These are phyloP conservation scores for Phragmites australis DNA, from an alignment of 176 grass and related monocot genomes.

Conservation along the genomic window DNA sequence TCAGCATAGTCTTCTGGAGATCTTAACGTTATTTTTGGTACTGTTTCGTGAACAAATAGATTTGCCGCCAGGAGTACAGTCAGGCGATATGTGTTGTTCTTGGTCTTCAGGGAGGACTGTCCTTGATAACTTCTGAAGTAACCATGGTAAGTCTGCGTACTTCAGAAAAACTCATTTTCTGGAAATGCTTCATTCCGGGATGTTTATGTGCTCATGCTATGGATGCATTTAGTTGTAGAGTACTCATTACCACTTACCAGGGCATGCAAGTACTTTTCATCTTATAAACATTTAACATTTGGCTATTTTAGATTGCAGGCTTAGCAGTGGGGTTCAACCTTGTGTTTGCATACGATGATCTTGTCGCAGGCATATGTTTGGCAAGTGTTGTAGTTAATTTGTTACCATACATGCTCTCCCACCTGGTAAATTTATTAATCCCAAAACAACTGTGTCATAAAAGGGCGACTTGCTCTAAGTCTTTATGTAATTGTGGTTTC, in stretches of 20 bases:
- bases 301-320: slow-evolving; percentile 64
- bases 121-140: slow-evolving; percentile 66
- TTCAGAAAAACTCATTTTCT: neutral
- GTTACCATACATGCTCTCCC: slow-evolving; percentile 45
- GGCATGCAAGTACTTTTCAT: neutral
- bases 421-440: slow-evolving; percentile 52
- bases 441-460: neutral
- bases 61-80: slow-evolving; percentile 69
- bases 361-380: slow-evolving; percentile 50
- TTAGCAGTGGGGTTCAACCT: slow-evolving; percentile 64
- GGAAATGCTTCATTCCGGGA: neutral
- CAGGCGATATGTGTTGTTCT: slow-evolving; percentile 52
- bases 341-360: slow-evolving; percentile 49
- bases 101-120: slow-evolving; percentile 61
- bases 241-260: neutral
- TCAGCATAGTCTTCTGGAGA: neutral
- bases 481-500: slow-evolving; percentile 24
- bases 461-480: neutral
- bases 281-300: slow-evolving; percentile 4
- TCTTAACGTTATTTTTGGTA: slow-evolving; percentile 14
- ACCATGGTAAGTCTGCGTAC: slow-evolving; percentile 51
- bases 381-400: slow-evolving; percentile 50
- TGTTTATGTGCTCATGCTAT: neutral
- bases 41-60: slow-evolving; percentile 29
- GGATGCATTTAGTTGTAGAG: neutral